A percentile compares a stretch with the other conserved stretches of the same genome.
Evolutionary conservation across 768 basidiomycete species (phyloP).

Genomic region (Termitomyces sp.): DNA sequence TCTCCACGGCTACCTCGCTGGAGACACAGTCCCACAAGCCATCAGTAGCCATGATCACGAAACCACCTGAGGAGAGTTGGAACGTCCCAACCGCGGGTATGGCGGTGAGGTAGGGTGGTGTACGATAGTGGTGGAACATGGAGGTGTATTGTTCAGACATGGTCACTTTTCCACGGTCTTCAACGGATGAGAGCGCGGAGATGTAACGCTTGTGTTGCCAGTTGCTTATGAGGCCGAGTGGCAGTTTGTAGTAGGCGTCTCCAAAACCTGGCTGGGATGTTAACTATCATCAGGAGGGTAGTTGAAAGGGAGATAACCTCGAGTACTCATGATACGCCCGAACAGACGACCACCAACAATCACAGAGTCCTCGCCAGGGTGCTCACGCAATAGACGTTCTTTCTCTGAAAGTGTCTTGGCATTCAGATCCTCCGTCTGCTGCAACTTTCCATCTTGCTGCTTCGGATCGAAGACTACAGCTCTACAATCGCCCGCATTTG

Average conservation of each 20-base stretch:
- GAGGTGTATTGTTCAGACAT: slow-evolving; percentile 34
- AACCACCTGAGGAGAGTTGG: slow-evolving; percentile 34
- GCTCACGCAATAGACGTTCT: slow-evolving; percentile 30
- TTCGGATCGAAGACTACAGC: slow-evolving; percentile 8
- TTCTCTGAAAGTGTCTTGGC: slow-evolving; percentile 30
- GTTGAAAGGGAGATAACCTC: slow-evolving; percentile 24
- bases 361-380: slow-evolving; percentile 33
- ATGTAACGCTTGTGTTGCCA: slow-evolving; percentile 32
- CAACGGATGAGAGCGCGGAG: slow-evolving; percentile 31
- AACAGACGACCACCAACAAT: slow-evolving; percentile 35
- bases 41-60: slow-evolving; percentile 54
- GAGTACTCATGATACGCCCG: slow-evolving; percentile 37
- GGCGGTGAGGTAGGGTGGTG: slow-evolving; percentile 58
- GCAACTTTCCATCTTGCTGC: background rate
- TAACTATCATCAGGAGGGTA: background rate
- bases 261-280: slow-evolving; percentile 29
- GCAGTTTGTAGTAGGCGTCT: slow-evolving; percentile 38
- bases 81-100: slow-evolving; percentile 44
- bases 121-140: slow-evolving; percentile 47
- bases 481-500: slow-evolving; percentile 31
- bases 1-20: slow-evolving; percentile 44
- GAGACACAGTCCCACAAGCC: slow-evolving; percentile 56
- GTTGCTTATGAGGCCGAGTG: slow-evolving; percentile 27
- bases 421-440: slow-evolving; percentile 35
- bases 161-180: slow-evolving; percentile 31